Base-by-base conservation (phyloP, 805 yeast species). In the Hanseniaspora occidentalis region DNA sequence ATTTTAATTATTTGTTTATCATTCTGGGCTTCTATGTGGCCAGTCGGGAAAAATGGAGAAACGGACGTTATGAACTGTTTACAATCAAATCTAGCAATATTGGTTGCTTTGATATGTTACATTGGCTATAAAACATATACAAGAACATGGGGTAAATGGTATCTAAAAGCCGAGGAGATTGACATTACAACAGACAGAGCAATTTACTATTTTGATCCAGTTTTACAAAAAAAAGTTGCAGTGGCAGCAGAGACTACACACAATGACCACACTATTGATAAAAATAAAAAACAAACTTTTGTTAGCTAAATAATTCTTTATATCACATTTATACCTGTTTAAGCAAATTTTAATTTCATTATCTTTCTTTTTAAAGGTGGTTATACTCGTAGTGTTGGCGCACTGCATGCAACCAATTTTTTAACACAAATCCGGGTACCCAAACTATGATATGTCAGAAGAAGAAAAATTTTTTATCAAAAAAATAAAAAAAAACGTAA, bases 1-100 rank as follows among this genome's bases (percentile, higher is more conserved):
- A 38, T 65, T 33, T 58, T 76, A 40, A 70, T 80, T 43, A 61
- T 82, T 37, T 64, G 71, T 39, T 78, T 82, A 31, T 83, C 79
- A 57, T 77, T 81, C 63, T 81, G 84, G 81, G 66, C 75, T 43
- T 82, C 85, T 2, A 62, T 78, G 31, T 78, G 64, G 65, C 88
- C 88, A 38, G 51, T 73, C 3, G 40, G 31, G 1, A 21, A 33
- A 35, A 70, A 71, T 9, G 57, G 49, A 5, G 34, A 60, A 14
- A 64, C 62, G 41, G 47, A 49, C 43, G 68, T 64, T 9, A 51
- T 48, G 24, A 55, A 54, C 4, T 75, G 75, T 57, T 72, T 75
- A 64, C 63, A 73, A 51, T 58, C 67, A 43, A 74, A 75, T 57
- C 53, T 73, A 44, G 70, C 73, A 29, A 58, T 70, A 34, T 64